Base-by-base conservation (phyloP, 2,329 filamentous ascomycete species). In the Ophiocordyceps sinensis region DNA sequence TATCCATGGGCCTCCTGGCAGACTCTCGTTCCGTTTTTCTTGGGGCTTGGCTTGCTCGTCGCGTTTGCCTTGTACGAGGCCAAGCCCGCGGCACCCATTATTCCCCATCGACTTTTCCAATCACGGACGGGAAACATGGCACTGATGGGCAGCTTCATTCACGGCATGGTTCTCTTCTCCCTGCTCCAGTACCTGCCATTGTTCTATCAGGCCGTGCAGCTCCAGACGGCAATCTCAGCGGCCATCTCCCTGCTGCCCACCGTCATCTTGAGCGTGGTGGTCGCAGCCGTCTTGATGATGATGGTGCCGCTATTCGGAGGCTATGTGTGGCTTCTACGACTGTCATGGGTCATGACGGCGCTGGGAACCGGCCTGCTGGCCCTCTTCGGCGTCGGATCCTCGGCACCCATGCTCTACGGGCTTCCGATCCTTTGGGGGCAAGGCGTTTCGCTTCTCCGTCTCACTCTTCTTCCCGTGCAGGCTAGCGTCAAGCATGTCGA, bases 1-100 rank as follows among this genome's bases (percentile, higher is more conserved):
- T 62, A 54, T 40, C 43, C 59, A 3, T 61, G 59, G 59, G 38
- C 41, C 1, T 58, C 56, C 0, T 62, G 52, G 49, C 39, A 47
- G 30, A 62, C 59, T 1, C 44, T 62, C 5, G 37, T 62, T 5
- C 58, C 59, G 0, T 35, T 63, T 8, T 21, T 59, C 13, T 36
- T 59, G 5, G 59, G 60, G 5, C 36, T 49, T 3, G 35, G 50
- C 6, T 28, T 56, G 2, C 49, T 61, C 6, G 44, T 48, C 8
- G 37, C 40, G 3, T 61, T 62, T 38, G 50, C 28, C 3, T 21
- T 53, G 13, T 58, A 56, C 40, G 59, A 62, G 41, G 21, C 44
- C 3, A 49, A 45, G 21, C 51, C 56, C 14, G 40, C 42, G 4
- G 46, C 44, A 21, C 55, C 59, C 1, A 43, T 62, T 3, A 29